Evolutionary conservation across 2,329 filamentous ascomycete genomes (phyloP).

Genomic region (Dactylellina cionopaga): DNA sequence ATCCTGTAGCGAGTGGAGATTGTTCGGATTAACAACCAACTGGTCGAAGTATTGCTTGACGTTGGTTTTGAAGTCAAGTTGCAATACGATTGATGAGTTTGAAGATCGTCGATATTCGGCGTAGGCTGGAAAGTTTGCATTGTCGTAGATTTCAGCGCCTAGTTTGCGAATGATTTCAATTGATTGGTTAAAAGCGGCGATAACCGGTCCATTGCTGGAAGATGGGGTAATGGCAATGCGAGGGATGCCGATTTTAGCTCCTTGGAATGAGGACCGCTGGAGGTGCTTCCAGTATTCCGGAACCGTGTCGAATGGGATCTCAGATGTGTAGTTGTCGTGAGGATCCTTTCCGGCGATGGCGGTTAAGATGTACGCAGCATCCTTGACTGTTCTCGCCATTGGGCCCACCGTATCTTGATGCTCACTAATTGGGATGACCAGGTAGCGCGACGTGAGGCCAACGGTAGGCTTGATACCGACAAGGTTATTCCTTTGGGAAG

Average conservation of each 20-base stretch:
- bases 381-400: conserved; percentile 74
- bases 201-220: neutral
- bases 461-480: conserved; percentile 76
- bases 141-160: conserved; percentile 30
- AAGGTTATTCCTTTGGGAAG: conserved; percentile 67
- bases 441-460: conserved; percentile 70
- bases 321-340: conserved; percentile 73
- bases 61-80: conserved; percentile 43
- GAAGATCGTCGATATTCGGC: conserved; percentile 1
- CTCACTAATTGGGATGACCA: conserved; percentile 73
- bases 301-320: conserved; percentile 30
- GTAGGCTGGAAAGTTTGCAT: conserved; percentile 35
- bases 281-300: conserved; percentile 38
- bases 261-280: conserved; percentile 26
- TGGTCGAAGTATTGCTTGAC: conserved; percentile 36
- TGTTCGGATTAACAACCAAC: conserved; percentile 27
- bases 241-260: conserved; percentile 43
- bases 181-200: conserved; percentile 22
- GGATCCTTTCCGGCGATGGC: conserved; percentile 73
- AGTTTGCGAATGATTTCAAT: conserved; percentile 28
- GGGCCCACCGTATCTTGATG: conserved; percentile 76
- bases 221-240: conserved; percentile 10
- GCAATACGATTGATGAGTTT: neutral
- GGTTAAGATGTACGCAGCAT: conserved; percentile 74
- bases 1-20: conserved; percentile 19